These are phyloP conservation scores for Podospora comata DNA, from an alignment of 495 filamentous ascomycete genomes.

Conservation along the genomic window DNA sequence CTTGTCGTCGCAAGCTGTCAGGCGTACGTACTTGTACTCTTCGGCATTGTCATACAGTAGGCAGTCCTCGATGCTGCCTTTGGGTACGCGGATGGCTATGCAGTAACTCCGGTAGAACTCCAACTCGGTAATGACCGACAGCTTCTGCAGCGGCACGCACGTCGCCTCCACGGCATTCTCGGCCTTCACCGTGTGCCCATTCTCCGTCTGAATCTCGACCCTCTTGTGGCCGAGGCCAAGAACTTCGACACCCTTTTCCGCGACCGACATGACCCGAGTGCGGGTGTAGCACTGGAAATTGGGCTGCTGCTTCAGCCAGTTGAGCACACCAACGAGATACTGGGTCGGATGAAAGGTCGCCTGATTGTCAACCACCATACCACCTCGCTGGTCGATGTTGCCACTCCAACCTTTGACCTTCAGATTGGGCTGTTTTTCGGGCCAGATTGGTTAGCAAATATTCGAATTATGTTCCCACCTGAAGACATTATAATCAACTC, in stretches of 20 bases:
- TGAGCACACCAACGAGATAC: conserved; percentile 51
- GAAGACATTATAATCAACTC: conserved; percentile 7
- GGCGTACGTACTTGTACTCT: conserved; percentile 51
- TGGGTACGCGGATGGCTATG: conserved; percentile 55
- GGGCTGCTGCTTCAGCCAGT: conserved; percentile 48
- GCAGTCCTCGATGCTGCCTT: conserved; percentile 49
- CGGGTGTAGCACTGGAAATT: conserved; percentile 54
- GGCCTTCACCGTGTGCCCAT: conserved; percentile 46
- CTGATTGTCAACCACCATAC: conserved; percentile 46
- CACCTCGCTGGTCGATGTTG: conserved; percentile 48
- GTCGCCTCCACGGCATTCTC: conserved; percentile 54
- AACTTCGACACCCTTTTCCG: conserved; percentile 44
- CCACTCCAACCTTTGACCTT: conserved; percentile 46
- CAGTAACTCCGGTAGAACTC: conserved; percentile 55
- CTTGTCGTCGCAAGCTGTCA: conserved; percentile 51
- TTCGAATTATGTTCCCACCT: not conserved
- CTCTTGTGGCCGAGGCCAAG: conserved; percentile 38
- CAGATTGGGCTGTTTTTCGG: conserved; percentile 30
- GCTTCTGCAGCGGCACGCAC: conserved; percentile 54
- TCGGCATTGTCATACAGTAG: conserved; percentile 56
- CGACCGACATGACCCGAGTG: conserved; percentile 47
- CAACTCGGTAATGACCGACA: conserved; percentile 49
- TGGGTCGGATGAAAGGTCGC: conserved; percentile 58
- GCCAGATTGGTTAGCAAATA: not conserved
- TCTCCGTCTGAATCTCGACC: conserved; percentile 44